These are phyloP conservation scores for Guillardia theta DNA, from an alignment of 78 protist genomes.

Conservation along the genomic window DNA sequence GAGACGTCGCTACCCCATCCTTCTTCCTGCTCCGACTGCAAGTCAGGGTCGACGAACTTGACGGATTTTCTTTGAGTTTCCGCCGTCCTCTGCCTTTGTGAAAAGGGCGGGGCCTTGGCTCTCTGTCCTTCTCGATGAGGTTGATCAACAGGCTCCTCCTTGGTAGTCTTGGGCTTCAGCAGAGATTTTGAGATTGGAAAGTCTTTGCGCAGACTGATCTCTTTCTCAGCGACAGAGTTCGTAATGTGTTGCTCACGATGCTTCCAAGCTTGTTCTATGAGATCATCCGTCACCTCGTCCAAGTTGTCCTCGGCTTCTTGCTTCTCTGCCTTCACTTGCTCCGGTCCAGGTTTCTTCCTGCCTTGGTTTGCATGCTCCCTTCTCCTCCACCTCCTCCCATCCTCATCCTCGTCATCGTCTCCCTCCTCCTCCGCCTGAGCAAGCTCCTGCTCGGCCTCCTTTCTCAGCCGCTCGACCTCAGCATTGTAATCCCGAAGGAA, in stretches of 20 bases:
- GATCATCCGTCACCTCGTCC: not conserved
- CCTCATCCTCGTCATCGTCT: not conserved
- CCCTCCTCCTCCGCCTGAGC: not conserved
- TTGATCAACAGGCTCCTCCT: not conserved
- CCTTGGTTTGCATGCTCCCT: not conserved
- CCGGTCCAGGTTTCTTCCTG: not conserved
- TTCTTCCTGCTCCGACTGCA: not conserved
- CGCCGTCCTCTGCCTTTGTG: too few species aligned
- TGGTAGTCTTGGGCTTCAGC: too few species aligned
- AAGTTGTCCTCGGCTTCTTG: not conserved
- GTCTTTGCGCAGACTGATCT: not conserved
- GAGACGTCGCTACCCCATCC: not conserved
- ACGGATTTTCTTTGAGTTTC: too few species aligned
- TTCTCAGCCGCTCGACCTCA: not conserved
- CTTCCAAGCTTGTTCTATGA: not conserved
- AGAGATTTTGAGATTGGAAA: too few species aligned
- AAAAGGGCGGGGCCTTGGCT: not conserved
- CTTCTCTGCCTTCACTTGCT: not conserved
- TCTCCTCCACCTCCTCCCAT: not conserved
- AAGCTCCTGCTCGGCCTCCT: not conserved
- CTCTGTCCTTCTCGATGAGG: not conserved
- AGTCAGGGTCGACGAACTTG: not conserved
- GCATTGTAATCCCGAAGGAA: not conserved
- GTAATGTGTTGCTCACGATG: not conserved
- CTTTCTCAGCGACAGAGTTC: not conserved